Conservation (phyloP, 177 flowering plant genomes). For the Vitis hybrid region DNA sequence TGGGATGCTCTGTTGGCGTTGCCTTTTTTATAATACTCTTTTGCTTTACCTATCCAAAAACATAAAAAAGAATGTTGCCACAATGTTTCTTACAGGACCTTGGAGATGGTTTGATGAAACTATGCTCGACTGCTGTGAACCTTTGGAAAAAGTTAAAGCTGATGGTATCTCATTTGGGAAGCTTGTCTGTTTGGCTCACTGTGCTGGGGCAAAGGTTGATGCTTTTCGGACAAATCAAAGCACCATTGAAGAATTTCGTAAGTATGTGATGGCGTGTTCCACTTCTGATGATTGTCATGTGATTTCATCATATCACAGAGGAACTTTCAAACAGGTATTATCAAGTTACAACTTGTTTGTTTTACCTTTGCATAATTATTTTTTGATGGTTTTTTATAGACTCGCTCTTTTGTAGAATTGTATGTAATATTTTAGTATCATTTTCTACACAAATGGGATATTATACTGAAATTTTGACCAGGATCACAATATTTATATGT, state of each 20-base stretch:
- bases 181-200: constrained; percentile 84
- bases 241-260: constrained; percentile 73
- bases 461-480: neutral
- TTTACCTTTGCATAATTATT: neutral
- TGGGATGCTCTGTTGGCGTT: too few species aligned
- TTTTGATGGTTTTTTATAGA: neutral
- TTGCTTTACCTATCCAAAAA: neutral
- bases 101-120: constrained; percentile 99
- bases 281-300: constrained; percentile 82
- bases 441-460: neutral
- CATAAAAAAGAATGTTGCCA: neutral
- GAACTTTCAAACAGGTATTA: constrained; percentile 68
- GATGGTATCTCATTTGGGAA: constrained; percentile 91
- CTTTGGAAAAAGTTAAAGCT: constrained; percentile 80
- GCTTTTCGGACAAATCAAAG: constrained; percentile 76
- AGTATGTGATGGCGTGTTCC: constrained; percentile 52
- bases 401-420: neutral
- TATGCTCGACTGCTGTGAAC: constrained; percentile 96
- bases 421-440: neutral
- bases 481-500: neutral
- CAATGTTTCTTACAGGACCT: constrained; percentile 55
- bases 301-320: constrained; percentile 85
- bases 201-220: constrained; percentile 92
- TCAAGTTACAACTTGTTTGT: neutral
- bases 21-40: too few species aligned